phyloP scores from a whole-genome alignment of 306 rosid species.

The Medicago ruthenica region DNA sequence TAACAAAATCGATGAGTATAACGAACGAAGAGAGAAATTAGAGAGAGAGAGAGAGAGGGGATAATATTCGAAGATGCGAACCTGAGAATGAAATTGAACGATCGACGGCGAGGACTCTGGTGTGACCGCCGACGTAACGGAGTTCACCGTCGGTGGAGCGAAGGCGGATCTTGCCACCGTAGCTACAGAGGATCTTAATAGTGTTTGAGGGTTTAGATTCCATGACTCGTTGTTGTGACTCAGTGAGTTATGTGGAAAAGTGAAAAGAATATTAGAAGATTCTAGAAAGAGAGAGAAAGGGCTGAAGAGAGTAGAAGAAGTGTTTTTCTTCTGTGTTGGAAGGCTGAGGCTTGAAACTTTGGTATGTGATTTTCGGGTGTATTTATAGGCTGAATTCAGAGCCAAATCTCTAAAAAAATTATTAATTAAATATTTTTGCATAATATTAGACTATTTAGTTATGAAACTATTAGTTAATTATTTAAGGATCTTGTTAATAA shows the following conservation, averaged over 20 bases:
- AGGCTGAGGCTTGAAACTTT: conserved; percentile 57
- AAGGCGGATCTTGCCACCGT: conserved; percentile 84
- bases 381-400: conserved; percentile 44
- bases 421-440: background rate
- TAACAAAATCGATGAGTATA: background rate
- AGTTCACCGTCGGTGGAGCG: conserved; percentile 76
- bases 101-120: conserved; percentile 80
- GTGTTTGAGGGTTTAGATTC: conserved; percentile 38
- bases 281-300: conserved; percentile 28
- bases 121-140: conserved; percentile 89
- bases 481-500: too few relatives aligned
- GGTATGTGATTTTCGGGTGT: conserved; percentile 39
- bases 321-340: conserved; percentile 9
- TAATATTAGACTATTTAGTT: too few relatives aligned
- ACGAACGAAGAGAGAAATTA: background rate
- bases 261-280: conserved; percentile 11
- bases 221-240: conserved; percentile 43
- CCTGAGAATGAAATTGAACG: conserved; percentile 69
- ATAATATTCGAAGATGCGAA: conserved; percentile 25
- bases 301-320: background rate
- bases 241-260: conserved; percentile 28
- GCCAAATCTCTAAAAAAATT: conserved; percentile 18
- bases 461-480: too few relatives aligned
- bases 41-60: background rate
- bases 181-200: conserved; percentile 80